phyloP scores from a whole-genome alignment of 306 rosid genomes.

The Boehmeria nivea region DNA sequence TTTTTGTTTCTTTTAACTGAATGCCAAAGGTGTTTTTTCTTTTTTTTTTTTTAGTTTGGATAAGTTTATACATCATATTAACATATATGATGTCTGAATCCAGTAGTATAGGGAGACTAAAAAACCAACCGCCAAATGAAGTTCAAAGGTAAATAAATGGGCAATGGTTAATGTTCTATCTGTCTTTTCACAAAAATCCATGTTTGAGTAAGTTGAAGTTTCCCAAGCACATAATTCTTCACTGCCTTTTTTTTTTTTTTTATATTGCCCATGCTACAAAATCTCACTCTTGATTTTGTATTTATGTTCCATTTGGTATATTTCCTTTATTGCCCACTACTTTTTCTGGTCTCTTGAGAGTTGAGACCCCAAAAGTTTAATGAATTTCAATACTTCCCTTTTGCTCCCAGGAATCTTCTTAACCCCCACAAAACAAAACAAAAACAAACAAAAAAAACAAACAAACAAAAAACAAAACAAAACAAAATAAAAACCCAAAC shows the following conservation, averaged over 20 bases:
- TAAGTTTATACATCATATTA: too few relatives aligned
- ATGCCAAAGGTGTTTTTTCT: too few relatives aligned
- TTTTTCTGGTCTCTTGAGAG: not conserved
- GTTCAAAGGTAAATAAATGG: too few relatives aligned
- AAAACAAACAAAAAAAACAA: not conserved
- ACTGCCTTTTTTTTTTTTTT: not conserved
- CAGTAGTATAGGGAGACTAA: too few relatives aligned
- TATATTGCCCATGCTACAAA: conserved; percentile 6
- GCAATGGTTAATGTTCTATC: not conserved
- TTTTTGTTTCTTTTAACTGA: too few relatives aligned
- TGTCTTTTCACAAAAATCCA: not conserved
- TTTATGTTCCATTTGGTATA: not conserved
- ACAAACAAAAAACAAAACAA: too few relatives aligned
- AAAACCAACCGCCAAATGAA: too few relatives aligned
- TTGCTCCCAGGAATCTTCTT: conserved; percentile 1
- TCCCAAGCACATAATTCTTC: not conserved
- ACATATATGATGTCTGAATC: too few relatives aligned
- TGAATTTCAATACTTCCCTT: not conserved
- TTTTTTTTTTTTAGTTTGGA: too few relatives aligned
- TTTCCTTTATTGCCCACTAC: not conserved
- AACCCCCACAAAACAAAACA: not conserved
- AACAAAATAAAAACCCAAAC: too few relatives aligned
- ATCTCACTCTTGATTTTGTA: conserved; percentile 7
- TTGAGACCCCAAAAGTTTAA: conserved; percentile 5
- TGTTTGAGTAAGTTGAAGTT: not conserved